These are phyloP conservation scores for Rugosomyces carneus DNA, from an alignment of 1,284 basidiomycete species.

Conservation along the genomic window DNA sequence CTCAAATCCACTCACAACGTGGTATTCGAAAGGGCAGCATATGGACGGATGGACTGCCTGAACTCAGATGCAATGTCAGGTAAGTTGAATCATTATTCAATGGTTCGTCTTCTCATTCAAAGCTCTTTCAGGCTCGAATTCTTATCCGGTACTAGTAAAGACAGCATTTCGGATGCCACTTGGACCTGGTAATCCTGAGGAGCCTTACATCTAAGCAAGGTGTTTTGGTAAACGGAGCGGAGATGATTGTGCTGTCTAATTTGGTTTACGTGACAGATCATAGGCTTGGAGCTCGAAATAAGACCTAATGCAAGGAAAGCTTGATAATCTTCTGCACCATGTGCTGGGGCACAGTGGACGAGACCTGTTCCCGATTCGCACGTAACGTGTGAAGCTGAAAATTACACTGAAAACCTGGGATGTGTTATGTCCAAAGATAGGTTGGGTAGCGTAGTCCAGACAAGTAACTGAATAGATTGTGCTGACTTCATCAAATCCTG, in stretches of 20 bases:
- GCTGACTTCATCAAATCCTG: slow-evolving; percentile 19
- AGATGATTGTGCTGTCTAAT: slow-evolving; percentile 13
- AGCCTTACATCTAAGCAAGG: slow-evolving; percentile 36
- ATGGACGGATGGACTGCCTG: too few relatives aligned
- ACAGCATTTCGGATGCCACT: slow-evolving; percentile 30
- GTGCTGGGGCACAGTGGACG: slow-evolving; percentile 94
- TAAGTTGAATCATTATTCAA: too few relatives aligned
- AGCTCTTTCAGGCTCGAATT: too few relatives aligned
- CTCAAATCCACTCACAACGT: too few relatives aligned
- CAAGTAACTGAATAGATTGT: slow-evolving; percentile 47
- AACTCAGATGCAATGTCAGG: too few relatives aligned
- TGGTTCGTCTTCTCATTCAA: too few relatives aligned
- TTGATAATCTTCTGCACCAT: slow-evolving; percentile 90
- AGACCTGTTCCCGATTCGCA: slow-evolving; percentile 90
- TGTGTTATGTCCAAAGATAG: slow-evolving; percentile 50
- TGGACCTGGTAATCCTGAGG: slow-evolving; percentile 37
- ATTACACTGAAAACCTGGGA: slow-evolving; percentile 37
- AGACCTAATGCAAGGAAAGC: slow-evolving; percentile 54
- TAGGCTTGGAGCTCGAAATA: slow-evolving; percentile 32
- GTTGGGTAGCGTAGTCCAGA: too few relatives aligned
- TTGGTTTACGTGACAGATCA: slow-evolving; percentile 78
- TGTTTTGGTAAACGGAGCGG: neutral
- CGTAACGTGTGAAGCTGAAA: slow-evolving; percentile 71
- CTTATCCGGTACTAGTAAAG: slow-evolving; percentile 27
- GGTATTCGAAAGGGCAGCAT: too few relatives aligned